Evolutionary conservation across 1,139 yeast species (phyloP).

Genomic region (Blastobotrys ciferrii): DNA sequence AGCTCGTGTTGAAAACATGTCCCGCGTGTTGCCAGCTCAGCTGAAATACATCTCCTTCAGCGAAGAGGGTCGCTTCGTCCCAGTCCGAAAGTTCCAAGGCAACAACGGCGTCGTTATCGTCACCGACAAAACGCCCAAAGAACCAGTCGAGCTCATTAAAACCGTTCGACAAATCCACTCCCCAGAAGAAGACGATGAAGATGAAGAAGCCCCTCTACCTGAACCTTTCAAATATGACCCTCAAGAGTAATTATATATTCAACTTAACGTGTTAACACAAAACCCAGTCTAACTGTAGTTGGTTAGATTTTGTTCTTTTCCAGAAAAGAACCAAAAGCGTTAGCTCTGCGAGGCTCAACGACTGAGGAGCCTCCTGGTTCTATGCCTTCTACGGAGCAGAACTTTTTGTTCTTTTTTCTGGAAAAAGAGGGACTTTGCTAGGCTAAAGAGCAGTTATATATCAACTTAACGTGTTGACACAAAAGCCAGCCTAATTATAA

Average conservation of each 20-base stretch:
- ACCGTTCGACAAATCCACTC: slow-evolving; percentile 78
- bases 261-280: no score
- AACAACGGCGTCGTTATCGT: slow-evolving; percentile 67
- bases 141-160: slow-evolving; percentile 65
- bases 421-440: no score
- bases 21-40: slow-evolving; percentile 91
- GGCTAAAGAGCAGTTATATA: no score
- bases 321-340: no score
- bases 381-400: no score
- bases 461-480: no score
- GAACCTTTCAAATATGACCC: slow-evolving; percentile 70
- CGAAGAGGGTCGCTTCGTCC: slow-evolving; percentile 67
- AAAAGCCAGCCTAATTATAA: no score
- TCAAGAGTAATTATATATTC: slow-evolving; percentile 31
- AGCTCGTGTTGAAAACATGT: slow-evolving; percentile 70
- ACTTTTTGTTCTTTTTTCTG: no score
- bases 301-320: no score
- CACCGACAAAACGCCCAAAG: slow-evolving; percentile 65
- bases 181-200: slow-evolving; percentile 44
- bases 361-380: no score
- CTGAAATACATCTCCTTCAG: slow-evolving; percentile 73
- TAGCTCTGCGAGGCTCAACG: no score
- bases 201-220: slow-evolving; percentile 82
- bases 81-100: slow-evolving; percentile 78
- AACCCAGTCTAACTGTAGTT: no score